A percentile compares a stretch with the other conserved stretches of the same genome.
These are phyloP conservation scores for Corymbia maculata DNA, from an alignment of 345 rosid species.

Conservation along the genomic window DNA sequence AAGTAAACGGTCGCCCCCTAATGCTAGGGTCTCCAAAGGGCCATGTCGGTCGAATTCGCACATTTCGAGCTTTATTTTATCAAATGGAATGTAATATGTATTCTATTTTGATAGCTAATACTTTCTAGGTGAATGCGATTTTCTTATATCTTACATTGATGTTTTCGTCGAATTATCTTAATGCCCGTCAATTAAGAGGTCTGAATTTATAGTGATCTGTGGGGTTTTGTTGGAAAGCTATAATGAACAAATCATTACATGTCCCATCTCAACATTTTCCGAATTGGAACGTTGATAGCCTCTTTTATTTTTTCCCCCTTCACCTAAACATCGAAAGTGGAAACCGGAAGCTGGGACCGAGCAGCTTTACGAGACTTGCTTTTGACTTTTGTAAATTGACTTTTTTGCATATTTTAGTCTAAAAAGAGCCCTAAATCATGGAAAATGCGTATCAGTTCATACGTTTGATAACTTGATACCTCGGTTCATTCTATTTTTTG, in stretches of 20 bases:
- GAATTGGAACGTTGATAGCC: background rate
- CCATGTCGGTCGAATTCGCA: background rate
- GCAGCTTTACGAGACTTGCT: background rate
- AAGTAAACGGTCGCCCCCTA: background rate
- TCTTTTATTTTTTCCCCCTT: rapidly evolving
- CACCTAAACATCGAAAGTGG: background rate
- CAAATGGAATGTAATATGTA: too few species aligned
- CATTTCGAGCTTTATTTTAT: background rate
- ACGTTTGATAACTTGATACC: background rate
- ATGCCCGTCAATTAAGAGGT: background rate
- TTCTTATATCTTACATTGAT: too few species aligned
- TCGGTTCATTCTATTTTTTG: background rate
- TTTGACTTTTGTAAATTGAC: background rate
- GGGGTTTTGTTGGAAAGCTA: background rate
- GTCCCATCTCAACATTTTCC: background rate
- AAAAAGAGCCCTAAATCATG: background rate
- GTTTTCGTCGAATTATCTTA: rapidly evolving
- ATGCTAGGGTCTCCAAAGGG: background rate
- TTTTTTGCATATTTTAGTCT: background rate
- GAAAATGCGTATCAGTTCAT: background rate
- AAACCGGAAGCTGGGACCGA: background rate
- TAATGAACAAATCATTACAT: background rate
- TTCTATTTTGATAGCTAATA: too few species aligned
- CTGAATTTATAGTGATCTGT: background rate
- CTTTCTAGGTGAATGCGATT: background rate